Conservation (phyloP, 805 yeast genomes). For the Pichia insulana region DNA sequence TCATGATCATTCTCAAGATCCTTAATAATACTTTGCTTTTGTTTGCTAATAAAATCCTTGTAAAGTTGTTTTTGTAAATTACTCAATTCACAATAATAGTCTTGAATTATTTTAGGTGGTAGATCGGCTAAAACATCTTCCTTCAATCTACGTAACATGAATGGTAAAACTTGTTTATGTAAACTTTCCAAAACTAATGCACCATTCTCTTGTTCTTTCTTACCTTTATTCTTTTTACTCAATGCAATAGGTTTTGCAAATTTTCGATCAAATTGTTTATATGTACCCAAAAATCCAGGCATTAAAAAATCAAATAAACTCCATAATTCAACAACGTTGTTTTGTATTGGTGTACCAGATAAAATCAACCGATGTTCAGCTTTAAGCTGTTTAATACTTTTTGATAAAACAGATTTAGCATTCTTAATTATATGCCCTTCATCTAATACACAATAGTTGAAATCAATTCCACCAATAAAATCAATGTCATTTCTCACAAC, state of each 20-base stretch:
- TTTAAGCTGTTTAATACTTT: conserved; percentile 70
- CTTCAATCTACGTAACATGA: conserved; percentile 89
- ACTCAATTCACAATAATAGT: conserved; percentile 92
- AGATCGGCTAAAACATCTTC: conserved; percentile 93
- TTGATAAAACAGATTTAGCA: conserved; percentile 77
- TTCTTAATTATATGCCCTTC: conserved; percentile 98
- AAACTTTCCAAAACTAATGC: conserved; percentile 91
- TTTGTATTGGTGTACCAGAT: conserved; percentile 97
- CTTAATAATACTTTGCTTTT: conserved; percentile 59
- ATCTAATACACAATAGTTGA: conserved; percentile 91
- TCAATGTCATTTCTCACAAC: conserved; percentile 89
- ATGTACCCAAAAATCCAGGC: conserved; percentile 98
- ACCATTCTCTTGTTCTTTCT: conserved; percentile 95
- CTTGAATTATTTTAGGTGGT: conserved; percentile 98
- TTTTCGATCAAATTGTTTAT: conserved; percentile 84
- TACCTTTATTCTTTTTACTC: conserved; percentile 78
- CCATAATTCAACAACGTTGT: conserved; percentile 94
- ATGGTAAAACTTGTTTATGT: conserved; percentile 94
- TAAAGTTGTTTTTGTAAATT: conserved; percentile 83
- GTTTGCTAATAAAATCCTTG: conserved; percentile 82
- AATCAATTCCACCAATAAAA: conserved; percentile 48
- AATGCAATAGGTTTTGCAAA: conserved; percentile 98
- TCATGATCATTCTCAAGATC: conserved; percentile 40
- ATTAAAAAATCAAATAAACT: conserved; percentile 92
- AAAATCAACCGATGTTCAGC: conserved; percentile 87